Conservation (phyloP, 1,139 yeast genomes). For the Geotrichum siamense region DNA sequence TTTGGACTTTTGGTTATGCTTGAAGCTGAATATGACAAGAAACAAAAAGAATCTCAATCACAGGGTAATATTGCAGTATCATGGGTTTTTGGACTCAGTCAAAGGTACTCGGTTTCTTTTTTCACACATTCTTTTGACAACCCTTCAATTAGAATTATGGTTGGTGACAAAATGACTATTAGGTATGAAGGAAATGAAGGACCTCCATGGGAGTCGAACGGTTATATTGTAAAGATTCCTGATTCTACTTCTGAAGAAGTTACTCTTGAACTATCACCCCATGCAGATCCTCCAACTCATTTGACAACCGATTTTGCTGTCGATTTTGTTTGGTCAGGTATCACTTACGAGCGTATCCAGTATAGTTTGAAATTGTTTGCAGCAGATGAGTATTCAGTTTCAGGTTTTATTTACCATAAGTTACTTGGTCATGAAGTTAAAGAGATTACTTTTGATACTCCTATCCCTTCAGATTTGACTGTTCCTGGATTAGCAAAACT, state of each 20-base stretch:
- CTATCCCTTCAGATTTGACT: slow-evolving; percentile 50
- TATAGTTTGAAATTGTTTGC: slow-evolving; percentile 69
- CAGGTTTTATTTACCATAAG: slow-evolving; percentile 71
- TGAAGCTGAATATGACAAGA: slow-evolving; percentile 75
- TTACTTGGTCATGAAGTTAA: slow-evolving; percentile 76
- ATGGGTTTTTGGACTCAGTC: slow-evolving; percentile 68
- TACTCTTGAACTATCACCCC: slow-evolving; percentile 55
- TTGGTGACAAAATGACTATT: slow-evolving; percentile 75
- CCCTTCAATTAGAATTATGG: slow-evolving; percentile 63
- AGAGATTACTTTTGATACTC: slow-evolving; percentile 36
- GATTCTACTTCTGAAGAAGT: slow-evolving; percentile 60
- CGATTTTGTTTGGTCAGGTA: slow-evolving; percentile 86
- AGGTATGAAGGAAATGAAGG: slow-evolving; percentile 28
- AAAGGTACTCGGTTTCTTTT: slow-evolving; percentile 63
- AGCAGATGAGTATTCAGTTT: slow-evolving; percentile 58
- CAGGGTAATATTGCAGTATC: slow-evolving; percentile 64
- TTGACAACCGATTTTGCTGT: slow-evolving; percentile 66
- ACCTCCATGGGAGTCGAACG: slow-evolving; percentile 60
- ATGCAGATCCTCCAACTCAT: slow-evolving; percentile 50
- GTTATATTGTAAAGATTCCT: slow-evolving; percentile 68
- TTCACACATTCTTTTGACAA: slow-evolving; percentile 60
- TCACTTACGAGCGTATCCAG: slow-evolving; percentile 80
- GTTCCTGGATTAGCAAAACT: slow-evolving; percentile 62
- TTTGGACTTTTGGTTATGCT: slow-evolving; percentile 77
- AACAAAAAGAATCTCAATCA: slow-evolving; percentile 70